phyloP scores from a whole-genome alignment of 2,329 filamentous ascomycete genomes.

The Colletotrichum eleusines region DNA sequence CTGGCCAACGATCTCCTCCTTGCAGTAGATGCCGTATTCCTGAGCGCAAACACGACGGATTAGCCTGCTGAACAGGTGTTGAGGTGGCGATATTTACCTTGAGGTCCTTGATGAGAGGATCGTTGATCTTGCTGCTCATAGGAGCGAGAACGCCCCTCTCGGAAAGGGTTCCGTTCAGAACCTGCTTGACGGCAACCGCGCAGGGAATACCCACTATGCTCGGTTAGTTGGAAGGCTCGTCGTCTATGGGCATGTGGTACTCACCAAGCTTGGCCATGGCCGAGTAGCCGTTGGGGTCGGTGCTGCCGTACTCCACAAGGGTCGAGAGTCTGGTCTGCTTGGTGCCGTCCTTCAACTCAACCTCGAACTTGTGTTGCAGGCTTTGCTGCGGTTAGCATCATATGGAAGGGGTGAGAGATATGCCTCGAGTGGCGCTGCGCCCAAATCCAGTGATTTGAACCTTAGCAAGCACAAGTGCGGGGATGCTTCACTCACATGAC shows the following conservation, averaged over 20 bases:
- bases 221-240: slow-evolving; percentile 70
- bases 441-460: background rate
- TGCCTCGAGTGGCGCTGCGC: background rate
- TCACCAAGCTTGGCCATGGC: slow-evolving; percentile 22
- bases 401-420: background rate
- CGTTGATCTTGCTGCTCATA: slow-evolving; percentile 77
- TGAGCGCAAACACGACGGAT: background rate
- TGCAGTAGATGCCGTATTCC: slow-evolving; percentile 7
- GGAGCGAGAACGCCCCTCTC: slow-evolving; percentile 83
- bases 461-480: background rate
- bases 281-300: slow-evolving; percentile 78
- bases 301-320: slow-evolving; percentile 79
- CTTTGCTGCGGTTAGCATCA: background rate
- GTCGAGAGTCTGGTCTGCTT: slow-evolving; percentile 84
- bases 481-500: slow-evolving; percentile 62
- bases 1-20: slow-evolving; percentile 5
- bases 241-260: slow-evolving; percentile 55
- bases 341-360: slow-evolving; percentile 83
- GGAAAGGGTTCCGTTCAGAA: slow-evolving; percentile 72
- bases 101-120: slow-evolving; percentile 79
- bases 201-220: slow-evolving; percentile 79
- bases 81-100: slow-evolving; percentile 74
- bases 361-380: slow-evolving; percentile 85
- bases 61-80: background rate
- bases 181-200: slow-evolving; percentile 47